Evolutionary conservation across 352 stramenopile genomes (phyloP).

Genomic region (Globisporangium acanthophoron): DNA sequence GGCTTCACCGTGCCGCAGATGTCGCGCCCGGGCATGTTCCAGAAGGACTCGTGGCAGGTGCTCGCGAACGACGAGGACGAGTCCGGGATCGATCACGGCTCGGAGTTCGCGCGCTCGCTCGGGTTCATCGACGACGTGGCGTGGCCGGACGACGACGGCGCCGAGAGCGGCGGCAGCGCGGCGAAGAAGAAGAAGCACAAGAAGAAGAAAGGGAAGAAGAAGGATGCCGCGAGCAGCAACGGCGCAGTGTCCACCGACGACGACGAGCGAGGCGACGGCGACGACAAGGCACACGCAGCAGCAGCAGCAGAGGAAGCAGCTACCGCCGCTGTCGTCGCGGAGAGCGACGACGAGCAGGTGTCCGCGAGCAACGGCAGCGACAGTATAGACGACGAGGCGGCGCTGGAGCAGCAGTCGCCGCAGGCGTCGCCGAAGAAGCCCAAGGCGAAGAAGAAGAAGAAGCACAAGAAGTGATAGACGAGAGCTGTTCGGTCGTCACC

Average conservation of each 20-base stretch:
- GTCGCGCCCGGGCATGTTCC: slow-evolving; percentile 42
- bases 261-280: slow-evolving; percentile 4
- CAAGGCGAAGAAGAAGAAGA: slow-evolving; percentile 48
- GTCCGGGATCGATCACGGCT: slow-evolving; percentile 74
- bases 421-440: slow-evolving; percentile 22
- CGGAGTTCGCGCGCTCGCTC: slow-evolving; percentile 70
- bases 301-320: background rate
- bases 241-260: background rate
- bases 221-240: background rate
- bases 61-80: slow-evolving; percentile 36
- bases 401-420: background rate
- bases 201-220: slow-evolving; percentile 44
- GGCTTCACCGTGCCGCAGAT: slow-evolving; percentile 73
- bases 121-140: slow-evolving; percentile 83
- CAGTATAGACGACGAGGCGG: slow-evolving; percentile 8
- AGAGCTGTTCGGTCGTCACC: background rate
- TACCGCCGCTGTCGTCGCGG: background rate
- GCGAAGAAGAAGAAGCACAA: slow-evolving; percentile 80
- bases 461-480: slow-evolving; percentile 45
- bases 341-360: slow-evolving; percentile 5
- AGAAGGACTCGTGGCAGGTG: slow-evolving; percentile 64
- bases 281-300: background rate
- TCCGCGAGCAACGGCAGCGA: slow-evolving; percentile 8
- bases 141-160: slow-evolving; percentile 60
- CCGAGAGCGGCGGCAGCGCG: slow-evolving; percentile 17